Evolutionary conservation across 306 rosid genomes (phyloP).

Genomic region (Rubus idaeus): DNA sequence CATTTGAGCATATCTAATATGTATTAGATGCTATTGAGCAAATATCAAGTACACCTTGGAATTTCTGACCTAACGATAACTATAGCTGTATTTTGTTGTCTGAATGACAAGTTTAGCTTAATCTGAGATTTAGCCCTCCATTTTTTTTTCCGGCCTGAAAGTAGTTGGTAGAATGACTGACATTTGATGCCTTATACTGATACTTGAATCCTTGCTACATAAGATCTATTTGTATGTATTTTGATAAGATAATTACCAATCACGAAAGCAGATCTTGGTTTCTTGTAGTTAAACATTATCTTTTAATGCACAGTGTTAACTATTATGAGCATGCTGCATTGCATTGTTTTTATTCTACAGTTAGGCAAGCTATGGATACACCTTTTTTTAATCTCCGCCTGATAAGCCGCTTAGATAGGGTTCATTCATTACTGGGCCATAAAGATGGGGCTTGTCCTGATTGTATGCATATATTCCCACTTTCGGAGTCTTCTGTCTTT

Average conservation of each 20-base stretch:
- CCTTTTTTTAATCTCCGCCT: not conserved
- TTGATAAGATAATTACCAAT: not conserved
- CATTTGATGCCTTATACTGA: not conserved
- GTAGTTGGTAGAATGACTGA: not conserved
- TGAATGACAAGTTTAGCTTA: not conserved
- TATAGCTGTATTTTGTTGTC: not conserved
- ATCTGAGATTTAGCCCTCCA: not conserved
- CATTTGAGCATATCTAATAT: not conserved
- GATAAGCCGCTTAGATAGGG: not conserved
- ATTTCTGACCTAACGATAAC: not conserved
- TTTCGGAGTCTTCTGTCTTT: slow-evolving; percentile 3
- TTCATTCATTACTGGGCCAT: not conserved
- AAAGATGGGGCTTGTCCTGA: not conserved
- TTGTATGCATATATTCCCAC: not conserved
- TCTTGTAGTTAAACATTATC: not conserved
- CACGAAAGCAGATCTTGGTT: not conserved
- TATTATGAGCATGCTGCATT: not conserved
- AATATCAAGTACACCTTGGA: not conserved
- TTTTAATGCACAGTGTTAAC: not conserved
- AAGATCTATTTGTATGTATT: not conserved
- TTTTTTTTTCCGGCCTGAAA: not conserved
- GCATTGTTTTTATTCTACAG: not conserved
- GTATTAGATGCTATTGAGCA: not conserved
- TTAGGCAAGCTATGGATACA: not conserved
- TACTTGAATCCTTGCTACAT: not conserved